A percentile compares a stretch with the other conserved stretches of the same genome.
Conservation (phyloP, 306 rosid species). For the Hippophae gyantsensis region DNA sequence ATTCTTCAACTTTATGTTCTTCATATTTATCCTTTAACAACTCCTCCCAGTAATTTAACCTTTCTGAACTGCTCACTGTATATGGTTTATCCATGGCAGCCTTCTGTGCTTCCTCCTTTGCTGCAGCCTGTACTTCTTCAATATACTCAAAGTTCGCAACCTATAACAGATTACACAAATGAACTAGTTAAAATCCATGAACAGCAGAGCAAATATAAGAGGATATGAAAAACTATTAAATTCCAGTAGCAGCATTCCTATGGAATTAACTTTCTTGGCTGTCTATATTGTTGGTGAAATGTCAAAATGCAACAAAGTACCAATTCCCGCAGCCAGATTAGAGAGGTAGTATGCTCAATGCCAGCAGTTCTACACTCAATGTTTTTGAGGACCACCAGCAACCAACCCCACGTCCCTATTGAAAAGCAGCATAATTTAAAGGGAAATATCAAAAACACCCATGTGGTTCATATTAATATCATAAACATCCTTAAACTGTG, state of each 20-base stretch:
- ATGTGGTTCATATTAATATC: too few species aligned
- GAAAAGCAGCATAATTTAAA: too few species aligned
- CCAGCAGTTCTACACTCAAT: too few species aligned
- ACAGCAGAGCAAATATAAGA: slow-evolving; percentile 4
- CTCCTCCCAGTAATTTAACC: slow-evolving; percentile 86
- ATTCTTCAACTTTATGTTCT: slow-evolving; percentile 88
- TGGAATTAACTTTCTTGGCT: not conserved
- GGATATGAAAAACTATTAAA: not conserved
- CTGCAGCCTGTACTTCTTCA: slow-evolving; percentile 73
- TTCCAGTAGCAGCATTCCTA: not conserved
- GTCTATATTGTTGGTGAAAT: not conserved
- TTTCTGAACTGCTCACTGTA: slow-evolving; percentile 42
- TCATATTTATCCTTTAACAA: slow-evolving; percentile 72
- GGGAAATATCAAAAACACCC: too few species aligned
- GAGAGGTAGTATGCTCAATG: not conserved
- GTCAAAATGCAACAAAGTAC: not conserved
- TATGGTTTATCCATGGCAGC: slow-evolving; percentile 35
- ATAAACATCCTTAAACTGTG: too few species aligned
- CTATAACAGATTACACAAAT: slow-evolving; percentile 31
- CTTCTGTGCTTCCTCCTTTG: slow-evolving; percentile 68
- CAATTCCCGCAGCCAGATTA: not conserved
- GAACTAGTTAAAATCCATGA: slow-evolving; percentile 2
- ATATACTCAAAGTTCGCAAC: slow-evolving; percentile 96
- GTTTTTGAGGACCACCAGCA: too few species aligned
- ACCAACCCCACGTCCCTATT: not conserved